Base-by-base conservation (phyloP, 2,329 filamentous ascomycete genomes). In the Fusarium buxicola region DNA sequence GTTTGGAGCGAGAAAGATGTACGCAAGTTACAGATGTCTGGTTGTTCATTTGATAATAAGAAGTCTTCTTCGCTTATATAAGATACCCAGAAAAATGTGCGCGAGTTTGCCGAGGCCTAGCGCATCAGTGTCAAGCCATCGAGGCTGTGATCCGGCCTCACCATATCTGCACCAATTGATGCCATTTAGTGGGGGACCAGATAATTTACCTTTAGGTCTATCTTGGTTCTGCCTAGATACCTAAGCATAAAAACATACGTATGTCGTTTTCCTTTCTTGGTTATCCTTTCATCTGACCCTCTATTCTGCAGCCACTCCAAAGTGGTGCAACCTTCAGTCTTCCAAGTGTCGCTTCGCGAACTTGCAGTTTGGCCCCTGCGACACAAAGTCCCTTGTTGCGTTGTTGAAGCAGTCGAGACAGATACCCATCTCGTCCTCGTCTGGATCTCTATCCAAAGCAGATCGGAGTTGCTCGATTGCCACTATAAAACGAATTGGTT, bases 21-120 rank as follows among this genome's bases (percentile, higher is more conserved):
- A 21, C 6, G 4, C 21, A 21, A 21, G 21, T 21, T 21, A 21
- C 21, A 21, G 21, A 21, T 21, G 21, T 21, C 21, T 21, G 21
- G 6, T 21, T 6, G 6, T n/a, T n/a, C 21, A 21, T 4, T 21
- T 6, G 21, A 21, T 21, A 21, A 21, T 6, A 21, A 21, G 6
- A 21, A 21, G 21, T 4, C 21, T 21, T 21, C 21, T 21, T 21
- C 21, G 4, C 12, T 41, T 15, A 15, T 15, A 8, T 8, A 36
- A 18, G 21, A 21, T 21, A 6, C 21, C 21, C 21, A 63, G 32
- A 40, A 31, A 15, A 60, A 63, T 10, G 59, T 56, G 16, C 32
- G 55, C n/a, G 60, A 48, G 46, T 60, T 63, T 34, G 55, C 59
- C 10, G n/a, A 55, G 2, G 55, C 52, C 5, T 55, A 56, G 31